Percentiles rank a stretch among this genome's conserved stretches.
These are phyloP conservation scores for Cyclotella baltica DNA, from an alignment of 108 stramenopile genomes.

Conservation along the genomic window DNA sequence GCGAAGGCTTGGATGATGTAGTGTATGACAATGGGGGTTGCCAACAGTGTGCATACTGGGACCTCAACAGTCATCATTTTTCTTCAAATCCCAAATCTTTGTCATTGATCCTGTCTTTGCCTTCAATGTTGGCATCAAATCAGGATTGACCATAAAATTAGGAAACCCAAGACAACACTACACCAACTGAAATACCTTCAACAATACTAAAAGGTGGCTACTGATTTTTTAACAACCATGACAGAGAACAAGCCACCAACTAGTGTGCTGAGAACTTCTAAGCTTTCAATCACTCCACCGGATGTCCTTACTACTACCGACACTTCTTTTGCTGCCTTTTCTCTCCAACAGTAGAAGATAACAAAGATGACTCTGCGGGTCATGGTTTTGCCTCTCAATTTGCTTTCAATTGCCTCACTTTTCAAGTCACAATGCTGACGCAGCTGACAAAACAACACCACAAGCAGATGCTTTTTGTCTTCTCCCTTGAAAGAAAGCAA, in stretches of 20 bases:
- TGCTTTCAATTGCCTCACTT: background rate
- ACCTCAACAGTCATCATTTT: too few relatives aligned
- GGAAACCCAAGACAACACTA: background rate
- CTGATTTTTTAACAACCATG: background rate
- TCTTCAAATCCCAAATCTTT: slow-evolving; percentile 13
- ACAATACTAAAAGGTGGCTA: background rate
- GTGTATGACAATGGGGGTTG: slow-evolving; percentile 34
- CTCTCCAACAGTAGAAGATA: background rate
- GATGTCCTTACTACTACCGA: background rate
- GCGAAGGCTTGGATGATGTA: slow-evolving; percentile 24
- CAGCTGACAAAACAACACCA: background rate
- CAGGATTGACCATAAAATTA: background rate
- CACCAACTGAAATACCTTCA: background rate
- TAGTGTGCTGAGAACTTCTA: slow-evolving; percentile 1
- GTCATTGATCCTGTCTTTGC: background rate
- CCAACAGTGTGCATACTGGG: slow-evolving; percentile 23
- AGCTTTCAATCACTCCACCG: background rate
- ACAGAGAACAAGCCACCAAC: background rate
- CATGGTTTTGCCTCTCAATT: background rate
- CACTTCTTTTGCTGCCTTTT: background rate
- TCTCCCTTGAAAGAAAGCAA: slow-evolving; percentile 16
- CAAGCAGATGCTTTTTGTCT: slow-evolving; percentile 11
- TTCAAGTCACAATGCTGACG: background rate
- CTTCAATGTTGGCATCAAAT: too few relatives aligned
- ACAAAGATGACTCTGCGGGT: background rate